Conservation (phyloP, 2,329 filamentous ascomycete species). For the Penicillium rolfsii region DNA sequence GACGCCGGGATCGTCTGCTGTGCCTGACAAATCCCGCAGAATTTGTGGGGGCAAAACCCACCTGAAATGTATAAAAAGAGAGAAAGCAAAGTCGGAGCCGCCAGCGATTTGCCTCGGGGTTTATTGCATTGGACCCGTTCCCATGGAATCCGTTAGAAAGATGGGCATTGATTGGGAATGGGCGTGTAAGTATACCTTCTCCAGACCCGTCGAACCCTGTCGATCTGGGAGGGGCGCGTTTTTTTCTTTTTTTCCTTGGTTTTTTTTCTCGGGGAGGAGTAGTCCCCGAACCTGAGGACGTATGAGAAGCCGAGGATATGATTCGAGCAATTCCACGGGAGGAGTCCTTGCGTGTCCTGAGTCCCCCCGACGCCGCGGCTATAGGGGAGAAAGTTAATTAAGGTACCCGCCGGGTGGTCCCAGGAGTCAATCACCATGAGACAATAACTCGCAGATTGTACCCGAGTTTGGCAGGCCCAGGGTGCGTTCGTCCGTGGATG, state of each 20-base stretch:
- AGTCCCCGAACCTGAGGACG: conserved; percentile 9
- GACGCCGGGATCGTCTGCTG: conserved; percentile 22
- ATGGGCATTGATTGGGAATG: conserved; percentile 1
- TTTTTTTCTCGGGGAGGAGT: neutral
- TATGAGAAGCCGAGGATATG: conserved; percentile 26
- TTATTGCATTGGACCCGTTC: conserved; percentile 18
- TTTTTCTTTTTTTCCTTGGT: no score
- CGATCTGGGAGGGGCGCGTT: conserved; percentile 20
- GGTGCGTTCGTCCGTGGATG: conserved; percentile 21
- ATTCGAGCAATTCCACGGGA: conserved; percentile 16
- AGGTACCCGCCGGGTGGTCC: neutral
- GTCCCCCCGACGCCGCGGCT: conserved; percentile 12
- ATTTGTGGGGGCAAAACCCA: conserved; percentile 8
- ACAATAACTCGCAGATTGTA: no score
- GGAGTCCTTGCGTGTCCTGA: neutral
- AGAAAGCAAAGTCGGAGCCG: conserved; percentile 12
- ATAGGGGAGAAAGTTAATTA: conserved; percentile 3
- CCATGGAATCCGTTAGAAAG: no score
- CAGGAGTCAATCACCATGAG: neutral
- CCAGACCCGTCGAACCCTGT: conserved; percentile 31
- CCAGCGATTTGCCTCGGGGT: conserved; percentile 19
- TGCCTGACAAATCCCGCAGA: conserved; percentile 20
- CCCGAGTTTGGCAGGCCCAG: conserved; percentile 3
- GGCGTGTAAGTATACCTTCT: conserved; percentile 7
- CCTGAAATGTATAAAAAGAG: neutral